phyloP scores from a whole-genome alignment of 176 grass and related monocot genomes.

The Guadua angustifolia region DNA sequence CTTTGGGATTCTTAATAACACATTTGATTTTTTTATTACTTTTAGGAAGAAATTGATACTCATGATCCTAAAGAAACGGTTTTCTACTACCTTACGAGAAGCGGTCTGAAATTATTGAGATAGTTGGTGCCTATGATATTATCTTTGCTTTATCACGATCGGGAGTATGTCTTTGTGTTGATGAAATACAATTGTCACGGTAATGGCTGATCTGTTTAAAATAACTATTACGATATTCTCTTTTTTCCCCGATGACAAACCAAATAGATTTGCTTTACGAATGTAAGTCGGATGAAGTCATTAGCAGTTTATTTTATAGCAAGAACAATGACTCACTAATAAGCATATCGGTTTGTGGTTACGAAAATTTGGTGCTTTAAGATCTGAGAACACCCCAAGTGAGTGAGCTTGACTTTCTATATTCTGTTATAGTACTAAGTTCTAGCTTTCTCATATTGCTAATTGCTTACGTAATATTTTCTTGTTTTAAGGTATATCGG shows the following conservation, averaged over 20 bases:
- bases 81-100: constrained; percentile 53
- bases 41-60: too few relatives aligned
- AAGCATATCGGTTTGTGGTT: constrained; percentile 67
- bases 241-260: constrained; percentile 59
- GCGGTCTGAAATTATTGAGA: constrained; percentile 72
- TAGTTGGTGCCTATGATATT: constrained; percentile 66
- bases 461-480: background rate
- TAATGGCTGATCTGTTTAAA: constrained; percentile 9
- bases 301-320: too few relatives aligned
- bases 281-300: constrained; percentile 76
- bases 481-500: constrained; percentile 65
- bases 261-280: constrained; percentile 67
- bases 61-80: constrained; percentile 64
- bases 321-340: constrained; percentile 71
- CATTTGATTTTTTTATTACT: too few relatives aligned
- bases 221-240: constrained; percentile 16
- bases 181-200: constrained; percentile 51
- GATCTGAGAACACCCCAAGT: constrained; percentile 59
- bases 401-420: constrained; percentile 49
- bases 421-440: background rate
- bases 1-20: too few relatives aligned
- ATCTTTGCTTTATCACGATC: constrained; percentile 71
- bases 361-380: constrained; percentile 64
- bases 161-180: constrained; percentile 72
- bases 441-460: background rate